Evolutionary conservation across 345 rosid species (phyloP), one percentile per base, ranked within the genome.

Genomic region (Salix exigua): DNA sequence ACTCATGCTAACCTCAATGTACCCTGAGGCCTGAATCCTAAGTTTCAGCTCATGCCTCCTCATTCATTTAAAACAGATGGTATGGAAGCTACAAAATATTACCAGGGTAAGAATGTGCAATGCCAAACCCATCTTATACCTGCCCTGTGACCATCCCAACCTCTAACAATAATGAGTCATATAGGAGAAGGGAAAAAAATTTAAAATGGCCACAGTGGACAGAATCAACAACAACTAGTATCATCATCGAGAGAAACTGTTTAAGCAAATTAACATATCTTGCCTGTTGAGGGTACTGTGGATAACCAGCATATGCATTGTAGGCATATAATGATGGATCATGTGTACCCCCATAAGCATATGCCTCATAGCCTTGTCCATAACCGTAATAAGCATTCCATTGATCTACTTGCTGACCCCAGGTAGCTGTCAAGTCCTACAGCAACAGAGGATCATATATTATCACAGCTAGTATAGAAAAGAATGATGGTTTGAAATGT

Each of bases 381-480:
- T 96, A 96, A 83, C 94, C 95, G 75, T 96, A 96, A 72, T 96
- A 92, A 21, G 97, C 93, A 69, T 73, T 86, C 98, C 99, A 96
- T 44, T 91, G 99, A 88, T 96, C 98, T n/a, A 88, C 91, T 86
- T 91, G 98, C 75, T 89, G 77, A 40, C 78, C 90, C 89, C 89
- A 87, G 73, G 88, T 80, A 82, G 86, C 83, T 48, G 86, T 77
- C 74, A 78, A 75, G 38, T 96, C 99, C 99, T 96, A 66, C 73
- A 77, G 74, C 9, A 42, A 81, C 77, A 65, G 71, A 66, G 68
- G 19, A 72, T 64, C 79, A 83, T 80, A 70, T 9, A 76, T 70
- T 46, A 79, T 44, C 66, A 80, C 66, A 64, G 7, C 67, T 19
- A 71, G 23, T 68, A 38, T 12, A 66, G 66, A 51, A 40, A 77